phyloP scores from a whole-genome alignment of 1,284 basidiomycete species.

The Uromyces viciae-fabae region DNA sequence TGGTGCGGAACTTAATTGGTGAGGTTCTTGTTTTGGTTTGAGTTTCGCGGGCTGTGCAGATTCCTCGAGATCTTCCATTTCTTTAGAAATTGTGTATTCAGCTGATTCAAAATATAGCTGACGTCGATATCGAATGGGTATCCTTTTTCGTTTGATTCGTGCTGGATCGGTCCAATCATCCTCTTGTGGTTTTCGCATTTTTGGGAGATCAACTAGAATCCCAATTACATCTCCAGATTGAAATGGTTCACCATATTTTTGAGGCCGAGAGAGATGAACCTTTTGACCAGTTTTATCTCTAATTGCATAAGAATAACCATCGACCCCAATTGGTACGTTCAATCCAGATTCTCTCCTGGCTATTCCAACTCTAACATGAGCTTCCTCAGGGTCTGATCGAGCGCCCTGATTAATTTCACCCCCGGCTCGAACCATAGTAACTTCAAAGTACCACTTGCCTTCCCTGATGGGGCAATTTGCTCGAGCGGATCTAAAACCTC shows the following conservation, averaged over 20 bases:
- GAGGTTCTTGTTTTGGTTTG: constrained; percentile 47
- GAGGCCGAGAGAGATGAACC: constrained; percentile 74
- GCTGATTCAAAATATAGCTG: constrained; percentile 92
- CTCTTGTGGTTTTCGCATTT: constrained; percentile 63
- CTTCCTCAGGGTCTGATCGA: constrained; percentile 57
- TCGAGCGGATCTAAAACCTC: constrained; percentile 83
- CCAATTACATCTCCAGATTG: constrained; percentile 83
- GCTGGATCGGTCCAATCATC: constrained; percentile 65
- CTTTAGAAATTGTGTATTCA: constrained; percentile 85
- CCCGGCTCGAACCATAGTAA: constrained; percentile 71
- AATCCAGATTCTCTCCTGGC: constrained; percentile 83
- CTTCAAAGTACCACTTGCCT: constrained; percentile 93
- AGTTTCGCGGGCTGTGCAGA: constrained; percentile 52
- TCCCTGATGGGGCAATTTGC: constrained; percentile 83
- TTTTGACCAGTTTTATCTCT: constrained; percentile 89
- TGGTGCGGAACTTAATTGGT: constrained; percentile 56
- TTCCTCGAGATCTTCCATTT: constrained; percentile 70
- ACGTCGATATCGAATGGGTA: constrained; percentile 90
- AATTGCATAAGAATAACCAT: constrained; percentile 87
- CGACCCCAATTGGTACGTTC: constrained; percentile 86
- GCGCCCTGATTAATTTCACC: constrained; percentile 59
- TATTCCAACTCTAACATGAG: constrained; percentile 87
- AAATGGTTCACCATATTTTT: constrained; percentile 70
- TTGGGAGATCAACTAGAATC: constrained; percentile 84
- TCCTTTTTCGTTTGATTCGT: constrained; percentile 74